Conservation (phyloP, 1,284 basidiomycete genomes). For the Ceratobasidium sp. region DNA sequence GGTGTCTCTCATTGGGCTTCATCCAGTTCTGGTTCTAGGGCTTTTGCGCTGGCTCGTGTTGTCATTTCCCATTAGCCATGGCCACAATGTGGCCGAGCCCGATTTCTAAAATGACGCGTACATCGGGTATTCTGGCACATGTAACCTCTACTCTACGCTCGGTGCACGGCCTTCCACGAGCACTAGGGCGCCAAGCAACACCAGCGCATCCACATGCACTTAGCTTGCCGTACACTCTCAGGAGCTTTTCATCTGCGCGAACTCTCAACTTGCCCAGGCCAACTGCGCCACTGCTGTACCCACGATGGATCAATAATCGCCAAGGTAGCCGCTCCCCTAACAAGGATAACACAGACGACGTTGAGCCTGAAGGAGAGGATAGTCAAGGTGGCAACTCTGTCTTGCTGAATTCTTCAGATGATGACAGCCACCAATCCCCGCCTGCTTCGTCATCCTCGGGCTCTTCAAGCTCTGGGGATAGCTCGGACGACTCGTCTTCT, state of each 20-base stretch:
- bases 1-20: background rate
- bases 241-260: slow-evolving; percentile 36
- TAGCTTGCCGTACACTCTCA: background rate
- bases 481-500: slow-evolving; percentile 37
- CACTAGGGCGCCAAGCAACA: background rate
- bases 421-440: slow-evolving; percentile 44
- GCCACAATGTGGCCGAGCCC: slow-evolving; percentile 37
- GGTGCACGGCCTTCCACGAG: background rate
- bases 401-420: slow-evolving; percentile 38
- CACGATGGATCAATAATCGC: slow-evolving; percentile 54
- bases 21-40: background rate
- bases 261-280: slow-evolving; percentile 47
- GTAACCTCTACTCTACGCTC: slow-evolving; percentile 10
- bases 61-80: slow-evolving; percentile 1
- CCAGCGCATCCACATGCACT: background rate
- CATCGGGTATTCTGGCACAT: slow-evolving; percentile 19
- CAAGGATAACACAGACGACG: slow-evolving; percentile 29
- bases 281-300: slow-evolving; percentile 52
- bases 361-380: slow-evolving; percentile 33
- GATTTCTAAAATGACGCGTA: slow-evolving; percentile 39
- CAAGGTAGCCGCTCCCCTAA: slow-evolving; percentile 10
- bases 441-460: slow-evolving; percentile 48
- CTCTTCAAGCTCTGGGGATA: slow-evolving; percentile 34
- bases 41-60: background rate
- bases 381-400: slow-evolving; percentile 19